phyloP scores from a whole-genome alignment of 495 filamentous ascomycete species.

The Aspergillus carlsbadensis region DNA sequence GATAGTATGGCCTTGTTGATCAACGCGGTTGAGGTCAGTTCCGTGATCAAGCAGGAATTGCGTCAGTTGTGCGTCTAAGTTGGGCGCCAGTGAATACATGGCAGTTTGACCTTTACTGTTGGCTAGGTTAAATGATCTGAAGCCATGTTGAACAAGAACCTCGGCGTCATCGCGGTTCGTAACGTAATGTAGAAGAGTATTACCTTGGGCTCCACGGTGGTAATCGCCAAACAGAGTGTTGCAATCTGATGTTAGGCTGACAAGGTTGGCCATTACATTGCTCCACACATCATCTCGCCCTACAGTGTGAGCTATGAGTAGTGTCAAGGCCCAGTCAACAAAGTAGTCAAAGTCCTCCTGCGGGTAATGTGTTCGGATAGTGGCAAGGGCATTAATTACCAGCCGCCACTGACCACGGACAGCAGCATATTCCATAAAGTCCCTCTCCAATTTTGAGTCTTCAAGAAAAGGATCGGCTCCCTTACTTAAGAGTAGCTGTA shows the following conservation, averaged over 20 bases:
- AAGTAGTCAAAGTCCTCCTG: too few relatives aligned
- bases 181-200: background rate
- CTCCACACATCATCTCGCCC: too few relatives aligned
- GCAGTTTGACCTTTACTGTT: slow-evolving; percentile 2
- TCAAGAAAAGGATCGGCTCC: background rate
- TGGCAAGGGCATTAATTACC: too few relatives aligned
- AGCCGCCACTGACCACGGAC: background rate
- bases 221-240: background rate
- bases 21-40: background rate
- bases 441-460: background rate
- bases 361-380: too few relatives aligned
- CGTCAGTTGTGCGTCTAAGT: background rate
- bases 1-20: background rate
- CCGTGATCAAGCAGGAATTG: background rate
- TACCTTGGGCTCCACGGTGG: background rate
- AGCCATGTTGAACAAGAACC: background rate
- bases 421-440: background rate
- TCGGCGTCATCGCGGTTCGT: background rate
- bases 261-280: background rate
- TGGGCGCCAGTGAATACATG: background rate
- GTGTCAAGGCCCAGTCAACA: too few relatives aligned
- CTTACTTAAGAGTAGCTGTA: background rate
- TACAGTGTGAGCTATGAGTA: too few relatives aligned
- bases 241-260: background rate
- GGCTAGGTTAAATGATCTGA: background rate